Evolutionary conservation across 495 filamentous ascomycete species (phyloP).

Genomic region (Penicillium nucicola): DNA sequence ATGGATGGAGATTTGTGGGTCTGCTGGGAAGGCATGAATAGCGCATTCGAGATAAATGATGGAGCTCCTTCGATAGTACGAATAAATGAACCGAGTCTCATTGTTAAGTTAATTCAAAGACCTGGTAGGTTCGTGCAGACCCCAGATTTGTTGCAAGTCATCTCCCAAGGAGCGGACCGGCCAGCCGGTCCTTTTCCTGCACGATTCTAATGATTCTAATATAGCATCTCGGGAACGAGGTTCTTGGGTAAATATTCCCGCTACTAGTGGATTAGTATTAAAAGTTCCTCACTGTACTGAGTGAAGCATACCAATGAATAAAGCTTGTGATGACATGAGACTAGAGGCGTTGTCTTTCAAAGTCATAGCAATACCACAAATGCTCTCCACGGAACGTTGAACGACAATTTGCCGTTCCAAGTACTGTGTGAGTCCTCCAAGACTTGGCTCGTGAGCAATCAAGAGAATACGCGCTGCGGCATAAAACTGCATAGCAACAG

Average conservation of each 20-base stretch:
- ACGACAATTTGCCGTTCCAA: constrained; percentile 15
- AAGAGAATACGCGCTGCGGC: constrained; percentile 17
- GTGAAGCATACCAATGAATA: constrained; percentile 17
- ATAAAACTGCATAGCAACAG: constrained; percentile 22
- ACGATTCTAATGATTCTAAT: constrained; percentile 17
- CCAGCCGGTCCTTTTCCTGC: constrained; percentile 18
- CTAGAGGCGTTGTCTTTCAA: constrained; percentile 20
- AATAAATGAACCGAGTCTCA: no score
- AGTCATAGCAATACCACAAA: constrained; percentile 23
- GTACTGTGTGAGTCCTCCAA: constrained; percentile 13
- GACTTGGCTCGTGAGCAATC: constrained; percentile 17
- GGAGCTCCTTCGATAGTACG: no score
- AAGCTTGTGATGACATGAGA: constrained; percentile 27
- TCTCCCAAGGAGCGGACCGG: constrained; percentile 14
- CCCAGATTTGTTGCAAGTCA: constrained; percentile 19
- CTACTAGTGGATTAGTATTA: background rate
- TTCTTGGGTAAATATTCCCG: constrained; percentile 15
- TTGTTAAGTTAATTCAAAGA: no score
- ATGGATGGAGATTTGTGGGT: constrained; percentile 26
- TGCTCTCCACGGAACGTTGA: constrained; percentile 13
- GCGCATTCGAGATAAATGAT: no score
- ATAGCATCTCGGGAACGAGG: constrained; percentile 9
- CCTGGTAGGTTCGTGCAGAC: no score
- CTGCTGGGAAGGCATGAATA: constrained; percentile 18
- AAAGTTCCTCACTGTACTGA: no score